Percentiles rank a stretch among this genome's conserved stretches.
These are phyloP conservation scores for Hemileia vastatrix DNA, from an alignment of 1,284 basidiomycete species.

Conservation along the genomic window DNA sequence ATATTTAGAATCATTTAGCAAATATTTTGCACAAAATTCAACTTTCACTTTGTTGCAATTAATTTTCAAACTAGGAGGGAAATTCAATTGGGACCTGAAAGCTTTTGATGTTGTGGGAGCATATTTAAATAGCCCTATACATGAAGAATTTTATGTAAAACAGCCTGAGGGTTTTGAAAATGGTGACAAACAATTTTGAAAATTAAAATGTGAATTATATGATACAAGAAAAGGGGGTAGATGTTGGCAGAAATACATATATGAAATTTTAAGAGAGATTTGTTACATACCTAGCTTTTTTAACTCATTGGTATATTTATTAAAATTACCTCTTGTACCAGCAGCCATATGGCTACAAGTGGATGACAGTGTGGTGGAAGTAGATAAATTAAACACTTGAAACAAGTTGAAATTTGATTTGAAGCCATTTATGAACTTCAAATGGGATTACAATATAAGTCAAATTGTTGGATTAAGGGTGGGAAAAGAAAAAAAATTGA, in stretches of 20 bases:
- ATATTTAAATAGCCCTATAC: not conserved
- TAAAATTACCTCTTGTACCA: no score
- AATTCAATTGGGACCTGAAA: not conserved
- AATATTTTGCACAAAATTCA: not conserved
- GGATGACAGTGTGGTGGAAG: not conserved
- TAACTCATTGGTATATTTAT: not conserved
- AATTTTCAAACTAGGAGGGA: not conserved
- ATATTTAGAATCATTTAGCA: no score
- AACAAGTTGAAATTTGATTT: not conserved
- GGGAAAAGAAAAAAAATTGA: not conserved
- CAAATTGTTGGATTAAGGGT: not conserved
- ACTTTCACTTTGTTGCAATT: not conserved
- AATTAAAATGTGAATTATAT: not conserved
- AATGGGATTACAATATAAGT: not conserved
- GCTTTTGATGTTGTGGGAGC: not conserved
- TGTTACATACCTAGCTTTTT: no score
- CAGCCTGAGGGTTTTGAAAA: no score
- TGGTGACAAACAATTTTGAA: no score
- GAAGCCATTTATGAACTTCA: not conserved
- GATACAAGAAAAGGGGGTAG: not conserved
- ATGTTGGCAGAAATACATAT: not conserved
- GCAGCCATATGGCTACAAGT: slow-evolving; percentile 6
- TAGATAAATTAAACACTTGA: not conserved
- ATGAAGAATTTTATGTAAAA: not conserved
- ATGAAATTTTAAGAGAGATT: not conserved